These are phyloP conservation scores for Yamadazyma songkhlaensis DNA, from an alignment of 1,139 yeast species.

Conservation along the genomic window DNA sequence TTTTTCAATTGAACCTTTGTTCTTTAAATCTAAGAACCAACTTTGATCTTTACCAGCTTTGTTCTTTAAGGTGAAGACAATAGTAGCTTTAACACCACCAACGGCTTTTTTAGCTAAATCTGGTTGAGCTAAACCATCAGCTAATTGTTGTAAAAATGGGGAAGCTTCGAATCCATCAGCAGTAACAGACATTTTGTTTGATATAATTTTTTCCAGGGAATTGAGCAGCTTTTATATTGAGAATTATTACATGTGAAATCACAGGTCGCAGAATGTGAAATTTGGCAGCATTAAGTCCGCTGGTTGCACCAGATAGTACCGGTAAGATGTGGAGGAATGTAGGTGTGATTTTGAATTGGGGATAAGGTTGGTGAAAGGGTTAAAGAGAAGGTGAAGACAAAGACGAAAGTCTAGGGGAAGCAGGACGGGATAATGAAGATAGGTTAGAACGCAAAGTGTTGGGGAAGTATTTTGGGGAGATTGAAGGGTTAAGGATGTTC, in stretches of 20 bases:
- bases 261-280: conserved; percentile 1
- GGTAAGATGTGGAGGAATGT: too few species aligned
- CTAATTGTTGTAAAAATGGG: conserved; percentile 40
- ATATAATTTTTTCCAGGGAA: conserved; percentile 2
- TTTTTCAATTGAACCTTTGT: conserved; percentile 53
- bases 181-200: conserved; percentile 22
- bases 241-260: conserved; percentile 5
- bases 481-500: too few species aligned
- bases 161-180: conserved; percentile 52
- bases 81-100: conserved; percentile 56
- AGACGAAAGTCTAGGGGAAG: too few species aligned
- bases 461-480: too few species aligned
- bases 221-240: conserved; percentile 4
- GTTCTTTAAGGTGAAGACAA: conserved; percentile 69
- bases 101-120: conserved; percentile 42
- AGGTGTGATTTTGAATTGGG: too few species aligned
- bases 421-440: too few species aligned
- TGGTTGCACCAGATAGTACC: too few species aligned
- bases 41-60: conserved; percentile 62
- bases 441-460: too few species aligned
- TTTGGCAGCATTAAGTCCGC: background rate
- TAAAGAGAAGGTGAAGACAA: too few species aligned
- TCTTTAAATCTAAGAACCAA: conserved; percentile 73
- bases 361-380: too few species aligned
- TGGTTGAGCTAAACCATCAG: conserved; percentile 40